phyloP scores from a whole-genome alignment of 805 yeast species.

The Saccharomycopsis vini region DNA sequence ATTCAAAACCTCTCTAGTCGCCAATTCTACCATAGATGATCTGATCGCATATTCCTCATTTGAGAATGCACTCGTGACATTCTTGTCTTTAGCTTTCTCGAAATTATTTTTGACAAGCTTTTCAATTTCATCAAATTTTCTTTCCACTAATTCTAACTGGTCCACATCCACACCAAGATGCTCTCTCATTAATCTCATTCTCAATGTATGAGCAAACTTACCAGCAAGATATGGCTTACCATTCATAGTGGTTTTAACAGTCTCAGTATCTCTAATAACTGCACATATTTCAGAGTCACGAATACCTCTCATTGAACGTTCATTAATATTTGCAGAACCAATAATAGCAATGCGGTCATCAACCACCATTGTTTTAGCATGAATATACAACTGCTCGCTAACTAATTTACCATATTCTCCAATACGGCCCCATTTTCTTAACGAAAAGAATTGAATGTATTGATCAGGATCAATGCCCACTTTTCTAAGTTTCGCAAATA shows the following conservation, averaged over 20 bases:
- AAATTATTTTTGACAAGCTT: conserved; percentile 24
- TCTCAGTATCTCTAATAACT: conserved; percentile 72
- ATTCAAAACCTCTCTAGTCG: conserved; percentile 56
- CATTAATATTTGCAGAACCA: conserved; percentile 96
- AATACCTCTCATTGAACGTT: conserved; percentile 88
- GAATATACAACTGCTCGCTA: conserved; percentile 89
- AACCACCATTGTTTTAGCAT: conserved; percentile 83
- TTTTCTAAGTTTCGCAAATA: conserved; percentile 70
- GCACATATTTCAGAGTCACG: conserved; percentile 95
- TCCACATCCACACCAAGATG: conserved; percentile 94
- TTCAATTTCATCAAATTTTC: conserved; percentile 45
- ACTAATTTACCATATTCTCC: conserved; percentile 67
- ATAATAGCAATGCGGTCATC: conserved; percentile 91
- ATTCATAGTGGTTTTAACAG: conserved; percentile 60
- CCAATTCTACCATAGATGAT: conserved; percentile 70
- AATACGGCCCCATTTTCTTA: conserved; percentile 92
- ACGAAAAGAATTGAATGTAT: conserved; percentile 82
- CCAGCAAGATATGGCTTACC: conserved; percentile 78
- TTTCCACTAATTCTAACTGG: conserved; percentile 68
- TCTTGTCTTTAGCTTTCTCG: conserved; percentile 6
- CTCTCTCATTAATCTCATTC: conserved; percentile 92
- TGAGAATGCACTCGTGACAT: conserved; percentile 37
- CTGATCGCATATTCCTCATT: conserved; percentile 28
- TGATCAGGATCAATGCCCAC: conserved; percentile 84
- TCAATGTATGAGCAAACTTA: conserved; percentile 77